Base-by-base conservation (phyloP, 176 grass and related monocot species). In the Eragrostis nindensis region DNA sequence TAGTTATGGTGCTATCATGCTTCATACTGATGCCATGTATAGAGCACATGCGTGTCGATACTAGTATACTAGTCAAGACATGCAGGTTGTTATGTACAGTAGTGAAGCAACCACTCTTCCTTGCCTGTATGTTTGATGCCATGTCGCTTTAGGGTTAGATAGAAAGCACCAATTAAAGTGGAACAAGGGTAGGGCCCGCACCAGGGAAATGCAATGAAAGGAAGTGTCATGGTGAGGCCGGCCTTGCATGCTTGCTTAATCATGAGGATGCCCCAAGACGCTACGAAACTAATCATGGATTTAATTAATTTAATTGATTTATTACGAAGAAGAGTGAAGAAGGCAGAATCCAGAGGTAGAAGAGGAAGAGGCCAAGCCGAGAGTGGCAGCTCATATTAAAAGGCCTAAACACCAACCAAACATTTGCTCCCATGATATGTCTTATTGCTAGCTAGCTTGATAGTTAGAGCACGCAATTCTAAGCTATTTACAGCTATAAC, bases 131-230 rank as follows among this genome's bases (percentile, higher is more conserved):
- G 66, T 88, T 78, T 77, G 97, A 99, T 99, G 93, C 87, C 62
- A 75, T 62, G 97, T 99, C 97, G 88, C 85, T 96, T 65, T 99
- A 80, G 62, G 66, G 93, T 99, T 99, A 93, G 93, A 90, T 95
- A 90, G 88, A 88, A 91, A 91, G 68, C 84, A 88, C 72, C 82
- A 61, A 86, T 86, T 86, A 83, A 77, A 83, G 80, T 44, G 80
- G 82, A 83, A 56, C 60, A 78, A 6, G 50, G 8, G 54, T 78
- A 21, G 92, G 83, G 7, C 87, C 92, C 83, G 59, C 66, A 55
- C 55, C 5, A 76, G 66, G 77, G 87, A 89, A 87, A 73, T 40
- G 47, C 63, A 49, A 48, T 66, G 55, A 65, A 68, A 60, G 60
- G 78, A 85, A 73, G 83, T 82, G 82, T 86, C 83, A 73, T 49